Conservation (phyloP, 1,284 basidiomycete species). For the Tremellales sp. region DNA sequence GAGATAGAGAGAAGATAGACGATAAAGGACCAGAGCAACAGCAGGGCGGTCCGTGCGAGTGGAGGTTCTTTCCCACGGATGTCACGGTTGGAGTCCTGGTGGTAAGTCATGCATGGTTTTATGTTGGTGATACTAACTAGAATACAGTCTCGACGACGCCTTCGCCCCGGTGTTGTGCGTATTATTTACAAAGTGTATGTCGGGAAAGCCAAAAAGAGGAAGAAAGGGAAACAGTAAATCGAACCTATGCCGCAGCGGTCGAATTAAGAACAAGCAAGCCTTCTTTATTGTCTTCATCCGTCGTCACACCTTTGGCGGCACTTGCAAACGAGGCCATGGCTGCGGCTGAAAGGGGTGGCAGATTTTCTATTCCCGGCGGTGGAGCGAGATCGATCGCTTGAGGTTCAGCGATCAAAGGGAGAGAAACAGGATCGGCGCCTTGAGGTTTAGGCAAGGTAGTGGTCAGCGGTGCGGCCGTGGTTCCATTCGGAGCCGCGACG, state of each 20-base stretch:
- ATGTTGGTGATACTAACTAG: no score
- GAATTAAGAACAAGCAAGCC: no score
- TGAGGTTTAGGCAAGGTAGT: conserved; percentile 15
- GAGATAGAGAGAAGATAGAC: no score
- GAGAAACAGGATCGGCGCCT: conserved; percentile 29
- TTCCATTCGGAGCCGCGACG: not conserved
- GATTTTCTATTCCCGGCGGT: conserved; percentile 35
- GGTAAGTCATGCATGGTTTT: no score
- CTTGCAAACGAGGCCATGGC: conserved; percentile 38
- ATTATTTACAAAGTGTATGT: no score
- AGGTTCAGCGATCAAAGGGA: no score
- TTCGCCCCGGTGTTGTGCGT: no score
- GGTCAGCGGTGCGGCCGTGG: not conserved
- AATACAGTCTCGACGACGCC: no score
- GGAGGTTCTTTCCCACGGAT: conserved; percentile 2
- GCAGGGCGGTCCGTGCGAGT: not conserved
- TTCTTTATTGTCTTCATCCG: conserved; percentile 15
- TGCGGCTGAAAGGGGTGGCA: conserved; percentile 33
- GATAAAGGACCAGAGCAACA: not conserved
- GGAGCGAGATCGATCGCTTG: conserved; percentile 29
- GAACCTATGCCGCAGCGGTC: no score
- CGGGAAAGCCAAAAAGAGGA: no score
- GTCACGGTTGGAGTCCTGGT: no score
- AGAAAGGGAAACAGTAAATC: no score
- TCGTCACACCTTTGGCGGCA: conserved; percentile 41